Evolutionary conservation across 805 yeast species (phyloP), one percentile per base, ranked within the genome.

Genomic region (Pichia paraexigua): DNA sequence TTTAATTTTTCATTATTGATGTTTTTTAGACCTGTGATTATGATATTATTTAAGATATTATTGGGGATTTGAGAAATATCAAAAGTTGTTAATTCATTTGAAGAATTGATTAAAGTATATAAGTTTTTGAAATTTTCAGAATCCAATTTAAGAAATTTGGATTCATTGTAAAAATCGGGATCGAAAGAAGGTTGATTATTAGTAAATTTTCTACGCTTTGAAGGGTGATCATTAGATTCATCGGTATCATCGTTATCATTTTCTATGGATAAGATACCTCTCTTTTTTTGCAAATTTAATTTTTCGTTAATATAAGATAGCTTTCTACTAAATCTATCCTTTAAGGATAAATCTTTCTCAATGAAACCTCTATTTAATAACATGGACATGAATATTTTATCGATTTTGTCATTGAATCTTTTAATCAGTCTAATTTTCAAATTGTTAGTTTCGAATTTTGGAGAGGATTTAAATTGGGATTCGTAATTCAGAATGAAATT

Each of bases 1-100:
- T 79, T 71, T 25, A 92, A 71, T 53, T 74, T 76, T 4, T 71
- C 71, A 0, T 75, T 68, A 46, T 78, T 77, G 0, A 79, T 78
- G 43, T 76, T 76, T 18, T 74, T 70, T 51, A 94, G 71, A 0
- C 96, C 89, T 1, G 79, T 77, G 51, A 79, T 70, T 17, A 84
- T 87, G 76, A 84, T 83, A 44, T 78, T 75, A 22, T 75, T 76
- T 51, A 90, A 75, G 1, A 85, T 72, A 47, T 80, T 79, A 22
- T 76, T 77, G 6, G 94, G 85, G 9, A 94, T 70, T 11, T 78
- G 70, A 2, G 87, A 74, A 50, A 88, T 78, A 63, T 92, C 92
- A 62, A 88, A 85, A n/a, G 58, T 47, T 40, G 75, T 75, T 52
- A 87, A 69, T 47, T 83, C 82, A 60, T 83, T 81, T 41, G 71